Evolutionary conservation across 345 rosid genomes (phyloP), one percentile per base, ranked within the genome.

Genomic region (Limnanthes douglasii): DNA sequence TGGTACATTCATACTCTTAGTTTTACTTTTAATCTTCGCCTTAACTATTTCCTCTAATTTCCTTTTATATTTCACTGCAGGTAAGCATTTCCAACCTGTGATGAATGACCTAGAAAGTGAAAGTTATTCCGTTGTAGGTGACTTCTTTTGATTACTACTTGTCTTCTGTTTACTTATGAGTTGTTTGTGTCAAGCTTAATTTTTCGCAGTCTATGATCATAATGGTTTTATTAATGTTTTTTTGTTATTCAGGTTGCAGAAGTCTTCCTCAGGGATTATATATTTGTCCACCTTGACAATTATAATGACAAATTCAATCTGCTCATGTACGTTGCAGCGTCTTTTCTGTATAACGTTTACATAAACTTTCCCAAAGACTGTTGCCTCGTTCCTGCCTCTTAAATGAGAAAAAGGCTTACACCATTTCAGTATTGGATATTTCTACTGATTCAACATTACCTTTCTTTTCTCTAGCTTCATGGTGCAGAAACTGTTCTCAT

Each of bases 401-500:
- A n/a, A n/a, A n/a, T n/a, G n/a, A 43, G 21, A 16, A 35, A 28
- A 13, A 14, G 23, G 37, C 14, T 44, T 6, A 37, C 28, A 21
- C 30, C n/a, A n/a, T n/a, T n/a, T n/a, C n/a, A 8, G 8, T 3
- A 4, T 11, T 16, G 25, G 26, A 18, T 49, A 41, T 38, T 37
- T 48, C 41, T 13, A 8, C 14, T 30, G 23, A 53, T 39, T 51
- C 37, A 34, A 12, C 23, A 5, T 21, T 56, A 34, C 32, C 44
- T 46, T 58, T 56, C 27, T 41, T 57, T 18, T 62, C 46, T 38
- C 45, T 56, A 90, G 98, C 57, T 84, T 84, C 64, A 72, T 77
- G 69, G 63, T 77, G 68, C 98, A 90, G 73, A 90, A 90, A 59
- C 98, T 90, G 38, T 90, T 68, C 67, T 90, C 95, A 29, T 69